Evolutionary conservation across 2,329 filamentous ascomycete genomes (phyloP), one percentile per base, ranked within the genome.

Genomic region (Eurotiales sp.): DNA sequence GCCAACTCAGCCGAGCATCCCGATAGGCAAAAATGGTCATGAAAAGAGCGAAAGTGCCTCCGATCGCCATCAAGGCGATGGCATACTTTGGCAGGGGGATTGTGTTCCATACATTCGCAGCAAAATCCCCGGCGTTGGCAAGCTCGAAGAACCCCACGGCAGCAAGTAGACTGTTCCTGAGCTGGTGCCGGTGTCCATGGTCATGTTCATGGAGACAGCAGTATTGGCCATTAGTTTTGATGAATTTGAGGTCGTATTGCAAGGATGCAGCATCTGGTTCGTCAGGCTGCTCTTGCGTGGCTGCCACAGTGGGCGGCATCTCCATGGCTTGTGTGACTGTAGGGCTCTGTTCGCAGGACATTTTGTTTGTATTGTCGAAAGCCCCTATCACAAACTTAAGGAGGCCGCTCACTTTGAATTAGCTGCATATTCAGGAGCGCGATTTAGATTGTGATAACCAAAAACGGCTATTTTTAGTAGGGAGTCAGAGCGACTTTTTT

Each of bases 91-190:
- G 79, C 0, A 79, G 71, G 0, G 78, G 79, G 0, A 72, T 64
- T 1, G 73, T 55, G 55, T 82, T 82, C 76, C 77, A 82, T 1
- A 82, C 72, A 50, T 82, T 82, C 50, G 79, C 79, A 0, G 79
- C 77, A 50, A 82, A 82, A 56, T 82, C 79, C 2, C 73, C 72
- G 0, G 77, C 77, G 58, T 82, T 82, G 48, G 76, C 76, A 2
- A 81, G 67, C 54, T 82, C 79, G 15, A 82, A 72, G 43, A 77
- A 76, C 0, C 77, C 80, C 1, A 80, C 69, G 11, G 68, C 61
- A 0, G 61, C 58, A 8, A 74, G 63, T 3, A 75, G 62, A 48
- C 39, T 54, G 37, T 54, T 54, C 17, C n/a, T 48, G 4, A 48
- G 46, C 19, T 25, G 19, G 19, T 23, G 14, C 6, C 7, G 12